Base-by-base conservation (phyloP, 2,329 filamentous ascomycete genomes). In the Coniochaeta prunicola region DNA sequence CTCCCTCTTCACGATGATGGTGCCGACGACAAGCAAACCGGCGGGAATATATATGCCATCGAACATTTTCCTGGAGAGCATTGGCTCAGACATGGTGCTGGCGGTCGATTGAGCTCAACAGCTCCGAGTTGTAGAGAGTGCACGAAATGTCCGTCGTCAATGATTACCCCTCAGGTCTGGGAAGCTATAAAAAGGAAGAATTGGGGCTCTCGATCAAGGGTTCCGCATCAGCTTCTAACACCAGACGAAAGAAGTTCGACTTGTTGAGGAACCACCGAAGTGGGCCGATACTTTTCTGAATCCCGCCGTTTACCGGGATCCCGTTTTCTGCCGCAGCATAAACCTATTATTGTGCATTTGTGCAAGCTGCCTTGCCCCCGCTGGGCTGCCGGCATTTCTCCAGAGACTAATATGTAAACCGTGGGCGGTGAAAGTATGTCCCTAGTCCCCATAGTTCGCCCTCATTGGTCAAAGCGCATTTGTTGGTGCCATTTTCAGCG, bases 11-110 rank as follows among this genome's bases (percentile, higher is more conserved):
- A 92, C 79, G 68, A 96, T 88, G 62, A 85, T 80, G 48, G 85
- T 87, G 66, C 91, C 91, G 57, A 91, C 74, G 61, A 97, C 77
- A 61, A 96, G 76, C 36, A 96, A 82, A 60, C 81, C 85, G n/a
- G 87, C 88, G 62, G 92, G 92, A 68, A 96, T 87, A 73, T 93
- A 92, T 67, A 96, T 84, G 70, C 89, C 90, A 74, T 91, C 85
- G 70, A 36, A 33, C 53, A 93, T 75, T 70, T 88, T 91, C 68
- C 86, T 80, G 65, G 80, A 80, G 54, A 81, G 66, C 56, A 77
- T 67, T n/a, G 77, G 73, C 24, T 74, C 70, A 56, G 70, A 65
- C 77, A 77, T 77, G 57, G 61, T 74, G 54, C 4, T 9, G 21
- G 24, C 53, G 17, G 45, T 28, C 30, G 42, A 28, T n/a, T 2